Conservation (phyloP, 1,139 yeast species). For the Pichia sp. region DNA sequence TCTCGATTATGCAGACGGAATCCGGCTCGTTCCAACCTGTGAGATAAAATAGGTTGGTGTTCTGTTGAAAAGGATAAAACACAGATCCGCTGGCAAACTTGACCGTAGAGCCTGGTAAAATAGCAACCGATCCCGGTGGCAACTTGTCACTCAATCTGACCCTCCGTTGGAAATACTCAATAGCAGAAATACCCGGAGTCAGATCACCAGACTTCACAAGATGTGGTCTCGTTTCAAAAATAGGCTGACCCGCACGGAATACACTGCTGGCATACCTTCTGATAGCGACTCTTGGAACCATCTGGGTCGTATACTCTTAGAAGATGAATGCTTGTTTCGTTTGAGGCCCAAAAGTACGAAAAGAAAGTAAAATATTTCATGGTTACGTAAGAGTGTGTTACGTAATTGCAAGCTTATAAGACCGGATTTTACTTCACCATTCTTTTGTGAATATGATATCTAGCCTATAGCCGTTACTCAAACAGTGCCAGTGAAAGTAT, state of each 20-base stretch:
- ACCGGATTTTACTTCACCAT: too few relatives aligned
- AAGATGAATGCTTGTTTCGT: too few relatives aligned
- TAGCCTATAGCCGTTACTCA: too few relatives aligned
- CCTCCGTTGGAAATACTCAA: conserved; percentile 74
- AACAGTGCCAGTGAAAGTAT: too few relatives aligned
- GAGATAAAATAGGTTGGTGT: conserved; percentile 76
- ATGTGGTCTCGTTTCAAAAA: conserved; percentile 77
- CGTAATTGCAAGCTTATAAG: too few relatives aligned
- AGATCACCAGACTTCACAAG: conserved; percentile 66
- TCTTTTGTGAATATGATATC: too few relatives aligned
- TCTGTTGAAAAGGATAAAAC: conserved; percentile 86
- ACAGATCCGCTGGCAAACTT: conserved; percentile 87
- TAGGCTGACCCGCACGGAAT: conserved; percentile 68
- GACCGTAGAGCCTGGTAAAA: conserved; percentile 63
- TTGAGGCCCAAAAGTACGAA: too few relatives aligned
- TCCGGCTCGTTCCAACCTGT: conserved; percentile 95
- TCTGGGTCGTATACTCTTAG: too few relatives aligned
- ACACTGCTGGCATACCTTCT: neutral
- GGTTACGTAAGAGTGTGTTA: too few relatives aligned
- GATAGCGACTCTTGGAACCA: too few relatives aligned
- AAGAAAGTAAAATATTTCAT: too few relatives aligned
- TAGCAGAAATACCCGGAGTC: conserved; percentile 81
- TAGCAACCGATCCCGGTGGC: conserved; percentile 60
- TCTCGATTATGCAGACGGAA: conserved; percentile 68
- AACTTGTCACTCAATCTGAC: conserved; percentile 44